Conservation (phyloP, 805 yeast species). For the Wickerhamiella qilinensis region DNA sequence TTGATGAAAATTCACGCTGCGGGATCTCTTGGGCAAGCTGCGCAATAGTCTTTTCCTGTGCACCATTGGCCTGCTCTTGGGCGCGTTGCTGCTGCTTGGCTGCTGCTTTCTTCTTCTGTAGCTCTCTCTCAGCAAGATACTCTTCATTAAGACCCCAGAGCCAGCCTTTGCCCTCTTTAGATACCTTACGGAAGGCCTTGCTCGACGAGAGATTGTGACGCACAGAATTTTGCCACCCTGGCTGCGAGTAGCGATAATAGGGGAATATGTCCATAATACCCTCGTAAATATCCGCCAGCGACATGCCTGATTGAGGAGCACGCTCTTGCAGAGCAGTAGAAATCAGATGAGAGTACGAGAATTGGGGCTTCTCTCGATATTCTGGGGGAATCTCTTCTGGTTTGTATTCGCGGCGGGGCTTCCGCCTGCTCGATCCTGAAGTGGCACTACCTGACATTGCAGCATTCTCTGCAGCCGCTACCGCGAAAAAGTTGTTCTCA, state of each 20-base stretch:
- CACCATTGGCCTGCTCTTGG: slow-evolving; percentile 8
- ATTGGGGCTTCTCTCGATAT: slow-evolving; percentile 68
- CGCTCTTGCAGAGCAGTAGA: slow-evolving; percentile 59
- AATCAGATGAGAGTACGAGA: slow-evolving; percentile 66
- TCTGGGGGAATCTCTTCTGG: slow-evolving; percentile 81
- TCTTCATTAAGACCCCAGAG: slow-evolving; percentile 84
- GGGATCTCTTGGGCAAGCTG: slow-evolving; percentile 20
- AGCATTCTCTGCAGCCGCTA: slow-evolving; percentile 6
- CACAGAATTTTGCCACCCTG: slow-evolving; percentile 95
- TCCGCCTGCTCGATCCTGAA: slow-evolving; percentile 18
- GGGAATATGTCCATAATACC: slow-evolving; percentile 81
- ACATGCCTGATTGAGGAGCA: slow-evolving; percentile 57
- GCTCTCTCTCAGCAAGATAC: slow-evolving; percentile 68
- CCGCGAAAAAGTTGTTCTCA: slow-evolving; percentile 16
- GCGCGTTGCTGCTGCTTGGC: slow-evolving; percentile 18
- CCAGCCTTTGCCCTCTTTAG: slow-evolving; percentile 89
- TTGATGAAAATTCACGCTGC: slow-evolving; percentile 7
- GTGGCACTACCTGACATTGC: slow-evolving; percentile 2
- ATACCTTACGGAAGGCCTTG: slow-evolving; percentile 66
- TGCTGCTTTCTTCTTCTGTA: slow-evolving; percentile 37
- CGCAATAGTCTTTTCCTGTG: slow-evolving; percentile 18
- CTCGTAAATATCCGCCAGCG: slow-evolving; percentile 69
- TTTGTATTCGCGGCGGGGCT: slow-evolving; percentile 40
- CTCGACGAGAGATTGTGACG: slow-evolving; percentile 78
- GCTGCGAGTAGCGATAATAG: slow-evolving; percentile 82